phyloP scores from a whole-genome alignment of 208 protist species.

The Angomonas deanei region DNA sequence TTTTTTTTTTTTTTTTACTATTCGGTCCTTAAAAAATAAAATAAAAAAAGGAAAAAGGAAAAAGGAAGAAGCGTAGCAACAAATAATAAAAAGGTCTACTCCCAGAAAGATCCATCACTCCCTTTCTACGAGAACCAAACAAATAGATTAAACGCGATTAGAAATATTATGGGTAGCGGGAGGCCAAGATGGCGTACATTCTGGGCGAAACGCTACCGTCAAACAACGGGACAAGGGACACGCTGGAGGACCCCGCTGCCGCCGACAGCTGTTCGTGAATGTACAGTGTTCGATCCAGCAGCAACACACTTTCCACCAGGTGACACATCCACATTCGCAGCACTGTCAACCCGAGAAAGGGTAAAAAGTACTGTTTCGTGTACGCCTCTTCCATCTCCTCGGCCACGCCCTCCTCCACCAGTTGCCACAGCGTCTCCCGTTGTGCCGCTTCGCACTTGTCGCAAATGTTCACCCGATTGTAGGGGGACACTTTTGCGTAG shows the following conservation, averaged over 20 bases:
- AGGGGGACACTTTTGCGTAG: constrained; percentile 45
- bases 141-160: no score
- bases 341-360: constrained; percentile 77
- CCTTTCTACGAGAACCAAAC: no score
- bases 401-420: constrained; percentile 13
- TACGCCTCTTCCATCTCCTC: constrained; percentile 24
- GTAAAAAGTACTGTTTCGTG: constrained; percentile 39
- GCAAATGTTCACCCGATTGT: constrained; percentile 39
- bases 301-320: constrained; percentile 66
- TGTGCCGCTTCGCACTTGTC: constrained; percentile 32
- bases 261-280: constrained; percentile 47
- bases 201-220: constrained; percentile 74
- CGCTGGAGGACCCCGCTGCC: constrained; percentile 21
- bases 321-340: constrained; percentile 90
- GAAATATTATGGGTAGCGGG: no score
- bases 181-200: constrained; percentile 85
- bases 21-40: neutral
- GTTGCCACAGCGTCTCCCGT: constrained; percentile 20
- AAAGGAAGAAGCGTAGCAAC: no score
- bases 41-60: constrained; percentile 9
- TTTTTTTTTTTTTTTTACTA: neutral
- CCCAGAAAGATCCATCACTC: no score
- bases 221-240: constrained; percentile 85
- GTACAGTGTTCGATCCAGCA: constrained; percentile 76
- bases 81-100: no score